Percentiles rank a stretch among this genome's conserved stretches.
Conservation (phyloP, 2,329 filamentous ascomycete species). For the Lachnellula subtilissima region DNA sequence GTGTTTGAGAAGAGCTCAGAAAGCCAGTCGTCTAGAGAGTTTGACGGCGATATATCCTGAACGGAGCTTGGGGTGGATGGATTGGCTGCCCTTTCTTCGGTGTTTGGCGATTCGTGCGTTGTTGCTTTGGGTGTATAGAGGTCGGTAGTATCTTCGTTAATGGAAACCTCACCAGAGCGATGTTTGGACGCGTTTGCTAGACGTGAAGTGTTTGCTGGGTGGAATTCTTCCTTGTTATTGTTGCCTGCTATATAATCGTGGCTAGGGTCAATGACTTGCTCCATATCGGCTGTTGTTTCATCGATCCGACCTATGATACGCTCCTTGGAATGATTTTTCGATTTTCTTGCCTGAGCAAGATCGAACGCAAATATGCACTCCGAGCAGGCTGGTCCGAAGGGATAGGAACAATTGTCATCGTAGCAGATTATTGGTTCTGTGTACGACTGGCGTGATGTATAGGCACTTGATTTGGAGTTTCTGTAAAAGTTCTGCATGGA, state of each 20-base stretch:
- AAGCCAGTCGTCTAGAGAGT: conserved; percentile 4
- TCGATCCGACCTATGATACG: not conserved
- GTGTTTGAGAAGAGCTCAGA: conserved; percentile 5
- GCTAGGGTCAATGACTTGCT: not conserved
- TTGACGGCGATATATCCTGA: not conserved
- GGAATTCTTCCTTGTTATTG: no score
- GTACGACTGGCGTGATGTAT: not conserved
- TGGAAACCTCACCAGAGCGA: no score
- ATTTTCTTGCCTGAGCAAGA: not conserved
- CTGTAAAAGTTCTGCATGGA: not conserved
- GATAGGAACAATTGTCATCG: conserved; percentile 11
- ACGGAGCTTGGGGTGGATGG: not conserved
- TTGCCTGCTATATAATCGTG: no score
- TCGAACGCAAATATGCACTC: not conserved
- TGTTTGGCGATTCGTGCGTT: no score
- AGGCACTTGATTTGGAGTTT: not conserved
- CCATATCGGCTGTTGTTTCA: not conserved
- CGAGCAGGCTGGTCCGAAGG: conserved; percentile 9
- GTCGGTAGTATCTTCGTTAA: no score
- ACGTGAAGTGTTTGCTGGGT: no score
- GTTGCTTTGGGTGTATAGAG: no score
- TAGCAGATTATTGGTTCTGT: conserved; percentile 11
- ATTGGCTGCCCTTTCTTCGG: not conserved
- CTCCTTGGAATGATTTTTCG: not conserved
- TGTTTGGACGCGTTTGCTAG: no score